Evolutionary conservation across 2,329 filamentous ascomycete species (phyloP).

Genomic region (Alternaria sp.): DNA sequence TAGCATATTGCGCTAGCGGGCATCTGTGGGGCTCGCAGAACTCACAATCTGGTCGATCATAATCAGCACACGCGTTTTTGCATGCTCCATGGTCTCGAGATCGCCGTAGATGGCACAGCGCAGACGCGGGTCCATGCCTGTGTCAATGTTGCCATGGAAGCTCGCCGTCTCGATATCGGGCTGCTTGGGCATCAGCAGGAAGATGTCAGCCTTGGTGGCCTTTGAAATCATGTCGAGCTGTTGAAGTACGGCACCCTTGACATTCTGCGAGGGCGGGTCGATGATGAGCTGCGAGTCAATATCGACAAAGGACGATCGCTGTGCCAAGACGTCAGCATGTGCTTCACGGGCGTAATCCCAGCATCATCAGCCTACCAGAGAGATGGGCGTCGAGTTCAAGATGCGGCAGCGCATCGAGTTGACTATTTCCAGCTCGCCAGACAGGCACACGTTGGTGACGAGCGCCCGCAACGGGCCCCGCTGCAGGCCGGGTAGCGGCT

Average conservation of each 20-base stretch:
- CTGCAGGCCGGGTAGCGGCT: constrained; percentile 62
- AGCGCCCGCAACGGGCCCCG: constrained; percentile 60
- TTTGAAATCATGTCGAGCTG: constrained; percentile 87
- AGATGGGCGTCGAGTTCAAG: constrained; percentile 89
- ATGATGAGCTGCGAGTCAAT: constrained; percentile 91
- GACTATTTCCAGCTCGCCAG: constrained; percentile 85
- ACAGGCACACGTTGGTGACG: constrained; percentile 87
- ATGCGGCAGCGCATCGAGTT: constrained; percentile 90
- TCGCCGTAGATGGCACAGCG: constrained; percentile 95
- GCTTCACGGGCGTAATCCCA: constrained; percentile 22
- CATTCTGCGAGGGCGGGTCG: constrained; percentile 72
- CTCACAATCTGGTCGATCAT: constrained; percentile 94
- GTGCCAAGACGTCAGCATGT: constrained; percentile 39
- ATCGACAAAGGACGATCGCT: constrained; percentile 94
- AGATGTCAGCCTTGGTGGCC: constrained; percentile 95
- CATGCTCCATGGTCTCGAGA: constrained; percentile 93
- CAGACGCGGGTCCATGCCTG: constrained; percentile 85
- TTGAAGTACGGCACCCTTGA: constrained; percentile 79
- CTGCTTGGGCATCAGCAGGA: constrained; percentile 89
- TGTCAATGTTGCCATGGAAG: constrained; percentile 76
- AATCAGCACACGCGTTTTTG: constrained; percentile 93
- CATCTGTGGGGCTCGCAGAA: constrained; percentile 35
- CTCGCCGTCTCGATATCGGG: constrained; percentile 81
- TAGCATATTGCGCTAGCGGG: constrained; percentile 45
- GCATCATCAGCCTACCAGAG: constrained; percentile 72